phyloP scores from a whole-genome alignment of 2,329 filamentous ascomycete genomes.

The Ceratocystis lukuohia region DNA sequence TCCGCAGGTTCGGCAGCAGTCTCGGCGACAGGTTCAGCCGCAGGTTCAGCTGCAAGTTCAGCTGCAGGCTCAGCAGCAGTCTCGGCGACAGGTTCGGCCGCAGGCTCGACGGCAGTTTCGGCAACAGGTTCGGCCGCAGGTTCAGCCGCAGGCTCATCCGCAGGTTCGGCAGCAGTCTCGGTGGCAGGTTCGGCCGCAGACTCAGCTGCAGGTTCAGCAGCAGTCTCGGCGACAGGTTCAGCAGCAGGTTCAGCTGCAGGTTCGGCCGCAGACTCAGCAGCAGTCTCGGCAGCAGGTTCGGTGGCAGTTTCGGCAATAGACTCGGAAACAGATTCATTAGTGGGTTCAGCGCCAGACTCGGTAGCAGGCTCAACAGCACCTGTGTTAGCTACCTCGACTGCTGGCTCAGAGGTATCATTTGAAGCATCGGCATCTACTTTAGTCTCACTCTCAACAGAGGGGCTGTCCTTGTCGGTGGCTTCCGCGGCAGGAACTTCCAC shows the following conservation, averaged over 20 bases:
- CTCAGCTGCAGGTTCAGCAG: too few relatives aligned
- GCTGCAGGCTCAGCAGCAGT: too few relatives aligned
- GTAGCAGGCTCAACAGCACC: background rate
- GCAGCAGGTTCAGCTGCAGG: background rate
- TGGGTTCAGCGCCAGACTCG: background rate
- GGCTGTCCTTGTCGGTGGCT: background rate
- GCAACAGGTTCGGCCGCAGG: too few relatives aligned
- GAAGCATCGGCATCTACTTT: background rate
- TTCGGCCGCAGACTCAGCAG: background rate
- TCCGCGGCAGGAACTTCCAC: background rate
- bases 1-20: too few relatives aligned
- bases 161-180: slow-evolving; percentile 10
- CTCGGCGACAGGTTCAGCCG: too few relatives aligned
- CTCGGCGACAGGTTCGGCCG: too few relatives aligned
- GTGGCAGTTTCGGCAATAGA: background rate
- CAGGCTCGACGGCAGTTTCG: too few relatives aligned
- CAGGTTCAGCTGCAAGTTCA: too few relatives aligned
- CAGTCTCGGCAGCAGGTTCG: background rate
- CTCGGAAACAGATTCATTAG: background rate
- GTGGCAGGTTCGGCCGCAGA: background rate
- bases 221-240: too few relatives aligned
- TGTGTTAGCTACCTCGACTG: background rate
- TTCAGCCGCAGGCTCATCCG: too few relatives aligned
- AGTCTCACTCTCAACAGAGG: background rate
- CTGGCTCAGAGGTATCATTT: background rate